Conservation (phyloP, 163 green algal genomes). For the Volvox carteri region DNA sequence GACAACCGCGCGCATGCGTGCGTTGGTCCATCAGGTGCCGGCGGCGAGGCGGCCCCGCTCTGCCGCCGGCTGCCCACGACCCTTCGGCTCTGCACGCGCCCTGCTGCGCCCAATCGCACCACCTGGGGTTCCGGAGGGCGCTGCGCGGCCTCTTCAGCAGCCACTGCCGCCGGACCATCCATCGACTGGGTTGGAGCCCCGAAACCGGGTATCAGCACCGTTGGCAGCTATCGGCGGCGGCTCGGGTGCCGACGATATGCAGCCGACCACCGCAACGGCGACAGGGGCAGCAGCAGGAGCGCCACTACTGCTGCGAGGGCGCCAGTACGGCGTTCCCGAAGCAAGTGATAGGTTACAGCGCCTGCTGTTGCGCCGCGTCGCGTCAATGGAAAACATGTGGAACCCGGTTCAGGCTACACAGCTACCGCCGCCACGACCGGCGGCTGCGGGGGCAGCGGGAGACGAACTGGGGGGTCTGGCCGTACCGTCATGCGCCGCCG, state of each 20-base stretch:
- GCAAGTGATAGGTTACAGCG: background rate
- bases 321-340: background rate
- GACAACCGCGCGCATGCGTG: background rate
- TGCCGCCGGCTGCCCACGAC: background rate
- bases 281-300: background rate
- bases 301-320: background rate
- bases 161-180: too few relatives aligned
- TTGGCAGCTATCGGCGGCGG: too few relatives aligned
- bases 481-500: background rate
- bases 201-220: too few relatives aligned
- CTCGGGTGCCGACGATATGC: background rate
- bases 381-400: slow-evolving; percentile 11
- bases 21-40: too few relatives aligned
- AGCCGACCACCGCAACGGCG: background rate
- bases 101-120: too few relatives aligned
- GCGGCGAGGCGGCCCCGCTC: background rate
- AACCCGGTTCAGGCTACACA: background rate
- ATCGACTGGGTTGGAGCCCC: too few relatives aligned
- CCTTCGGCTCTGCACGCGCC: slow-evolving; percentile 7
- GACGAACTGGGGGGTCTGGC: background rate
- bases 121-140: too few relatives aligned
- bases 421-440: background rate
- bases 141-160: too few relatives aligned
- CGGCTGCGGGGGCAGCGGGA: background rate
- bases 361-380: slow-evolving; percentile 4